phyloP scores from a whole-genome alignment of 768 basidiomycete genomes.

The Boletus rubroflammeus region DNA sequence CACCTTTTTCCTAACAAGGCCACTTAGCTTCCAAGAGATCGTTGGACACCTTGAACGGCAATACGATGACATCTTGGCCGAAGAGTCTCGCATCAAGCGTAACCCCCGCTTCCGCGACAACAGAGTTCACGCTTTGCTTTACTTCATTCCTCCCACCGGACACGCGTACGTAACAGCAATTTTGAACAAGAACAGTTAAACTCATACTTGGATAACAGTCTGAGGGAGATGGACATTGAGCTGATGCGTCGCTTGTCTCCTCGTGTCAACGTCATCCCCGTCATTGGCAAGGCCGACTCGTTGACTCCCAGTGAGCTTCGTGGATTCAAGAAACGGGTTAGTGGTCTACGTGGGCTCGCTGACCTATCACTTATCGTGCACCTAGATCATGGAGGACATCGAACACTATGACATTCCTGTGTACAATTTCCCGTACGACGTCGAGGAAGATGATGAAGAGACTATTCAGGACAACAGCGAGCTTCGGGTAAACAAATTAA shows the following conservation, averaged over 20 bases:
- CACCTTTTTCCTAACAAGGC: conserved; percentile 4
- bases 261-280: conserved; percentile 98
- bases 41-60: conserved; percentile 95
- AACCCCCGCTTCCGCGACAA: conserved; percentile 99
- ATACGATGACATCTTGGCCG: conserved; percentile 98
- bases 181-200: not conserved
- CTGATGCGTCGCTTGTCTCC: conserved; percentile 97
- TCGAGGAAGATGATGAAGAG: conserved; percentile 99
- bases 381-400: conserved; percentile 98
- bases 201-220: conserved; percentile 37
- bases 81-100: conserved; percentile 98
- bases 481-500: conserved; percentile 61
- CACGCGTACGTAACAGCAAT: conserved; percentile 66
- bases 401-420: conserved; percentile 97
- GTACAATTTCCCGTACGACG: conserved; percentile 99
- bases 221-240: conserved; percentile 99
- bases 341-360: conserved; percentile 19
- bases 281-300: conserved; percentile 94
- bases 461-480: conserved; percentile 97
- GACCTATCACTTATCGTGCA: not conserved
- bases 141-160: conserved; percentile 99
- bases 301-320: conserved; percentile 89
- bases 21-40: conserved; percentile 88
- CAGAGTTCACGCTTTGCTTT: conserved; percentile 91
- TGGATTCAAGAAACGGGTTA: conserved; percentile 91